A percentile compares a stretch with the other conserved stretches of the same genome.
Conservation (phyloP, 2,329 filamentous ascomycete genomes). For the Pyricularia pennisetigena region DNA sequence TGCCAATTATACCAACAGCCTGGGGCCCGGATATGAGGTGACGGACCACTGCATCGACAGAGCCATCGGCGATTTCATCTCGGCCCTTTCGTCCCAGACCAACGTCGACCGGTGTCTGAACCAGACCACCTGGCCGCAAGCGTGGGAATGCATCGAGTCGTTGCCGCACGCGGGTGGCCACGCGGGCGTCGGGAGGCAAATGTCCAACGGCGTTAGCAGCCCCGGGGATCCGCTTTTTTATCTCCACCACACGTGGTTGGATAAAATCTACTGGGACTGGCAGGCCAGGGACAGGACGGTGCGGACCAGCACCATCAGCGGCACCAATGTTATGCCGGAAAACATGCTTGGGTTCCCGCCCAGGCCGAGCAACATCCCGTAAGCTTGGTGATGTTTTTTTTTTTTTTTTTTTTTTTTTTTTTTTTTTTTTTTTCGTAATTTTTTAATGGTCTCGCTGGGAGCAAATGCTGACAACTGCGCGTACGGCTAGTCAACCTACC, state of each 20-base stretch:
- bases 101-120: conserved; percentile 7
- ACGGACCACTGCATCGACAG: conserved; percentile 13
- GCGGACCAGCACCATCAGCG: conserved; percentile 4
- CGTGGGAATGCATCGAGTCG: conserved; percentile 18
- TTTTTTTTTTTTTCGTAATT: too few species aligned
- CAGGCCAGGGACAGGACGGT: conserved; percentile 6
- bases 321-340: not conserved
- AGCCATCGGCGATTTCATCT: conserved; percentile 4
- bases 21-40: conserved; percentile 11
- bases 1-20: conserved; percentile 10
- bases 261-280: conserved; percentile 12
- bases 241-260: conserved; percentile 4
- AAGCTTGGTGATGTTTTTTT: not conserved
- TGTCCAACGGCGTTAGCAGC: conserved; percentile 10
- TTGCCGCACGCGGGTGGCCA: conserved; percentile 18
- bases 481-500: not conserved
- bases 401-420: not conserved
- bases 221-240: conserved; percentile 12
- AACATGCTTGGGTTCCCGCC: not conserved
- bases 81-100: not conserved
- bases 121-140: conserved; percentile 2
- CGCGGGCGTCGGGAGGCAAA: conserved; percentile 13
- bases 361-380: conserved; percentile 1
- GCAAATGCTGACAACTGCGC: not conserved
- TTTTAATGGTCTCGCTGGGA: not conserved